These are phyloP conservation scores for Funneliformis mosseae DNA, from an alignment of 192 early-diverging fungal genomes.

Conservation along the genomic window DNA sequence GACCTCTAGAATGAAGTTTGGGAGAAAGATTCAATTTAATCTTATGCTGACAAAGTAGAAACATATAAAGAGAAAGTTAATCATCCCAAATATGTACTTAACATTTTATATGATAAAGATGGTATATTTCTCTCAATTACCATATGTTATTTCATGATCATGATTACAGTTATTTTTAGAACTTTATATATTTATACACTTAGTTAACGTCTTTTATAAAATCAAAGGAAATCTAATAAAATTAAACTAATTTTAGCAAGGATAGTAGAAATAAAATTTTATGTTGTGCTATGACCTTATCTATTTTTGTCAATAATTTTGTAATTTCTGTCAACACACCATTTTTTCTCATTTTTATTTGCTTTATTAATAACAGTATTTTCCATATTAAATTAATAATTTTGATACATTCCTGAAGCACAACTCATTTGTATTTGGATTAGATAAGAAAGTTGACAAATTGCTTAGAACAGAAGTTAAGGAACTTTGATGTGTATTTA, in stretches of 20 bases:
- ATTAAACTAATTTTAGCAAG: neutral
- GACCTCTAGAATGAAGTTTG: too few relatives aligned
- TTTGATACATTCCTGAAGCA: neutral
- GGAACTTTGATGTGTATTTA: neutral
- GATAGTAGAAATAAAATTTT: neutral
- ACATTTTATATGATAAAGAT: too few relatives aligned
- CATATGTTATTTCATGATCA: too few relatives aligned
- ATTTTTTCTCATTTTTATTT: neutral
- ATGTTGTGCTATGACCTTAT: neutral
- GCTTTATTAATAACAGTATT: neutral
- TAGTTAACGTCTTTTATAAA: neutral
- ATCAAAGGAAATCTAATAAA: constrained; percentile 4
- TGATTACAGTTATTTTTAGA: too few relatives aligned
- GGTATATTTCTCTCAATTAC: too few relatives aligned
- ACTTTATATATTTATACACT: too few relatives aligned
- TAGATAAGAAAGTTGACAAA: too few relatives aligned
- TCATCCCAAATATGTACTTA: too few relatives aligned
- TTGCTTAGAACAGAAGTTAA: neutral
- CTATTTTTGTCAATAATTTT: neutral
- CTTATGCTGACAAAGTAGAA: too few relatives aligned
- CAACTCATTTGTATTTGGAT: neutral
- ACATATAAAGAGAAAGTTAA: too few relatives aligned
- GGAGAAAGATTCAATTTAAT: too few relatives aligned
- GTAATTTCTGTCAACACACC: neutral
- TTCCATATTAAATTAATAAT: neutral